Evolutionary conservation across 257 asterid species (phyloP).

Genomic region (Solanum pinnatisectum): DNA sequence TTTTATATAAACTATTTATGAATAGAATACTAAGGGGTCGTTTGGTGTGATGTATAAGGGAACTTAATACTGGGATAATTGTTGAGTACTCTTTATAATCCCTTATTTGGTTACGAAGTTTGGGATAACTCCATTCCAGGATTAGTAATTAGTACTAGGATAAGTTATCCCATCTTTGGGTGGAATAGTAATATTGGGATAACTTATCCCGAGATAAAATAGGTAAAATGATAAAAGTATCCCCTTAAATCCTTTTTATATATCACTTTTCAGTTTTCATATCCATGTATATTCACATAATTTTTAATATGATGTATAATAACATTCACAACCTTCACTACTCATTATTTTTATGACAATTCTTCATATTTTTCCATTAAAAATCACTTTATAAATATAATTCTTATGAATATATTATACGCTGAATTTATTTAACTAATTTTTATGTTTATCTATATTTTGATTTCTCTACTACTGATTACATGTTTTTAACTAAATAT

Average conservation of each 20-base stretch:
- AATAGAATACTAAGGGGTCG: background rate
- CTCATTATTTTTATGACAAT: background rate
- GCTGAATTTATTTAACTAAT: background rate
- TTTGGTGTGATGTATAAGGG: background rate
- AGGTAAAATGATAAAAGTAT: background rate
- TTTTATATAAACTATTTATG: background rate
- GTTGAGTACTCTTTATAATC: background rate
- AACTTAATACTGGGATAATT: background rate
- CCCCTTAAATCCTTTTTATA: background rate
- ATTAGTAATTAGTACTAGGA: background rate
- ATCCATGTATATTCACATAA: background rate
- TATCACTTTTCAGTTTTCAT: background rate
- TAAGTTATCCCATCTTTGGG: background rate
- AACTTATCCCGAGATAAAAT: background rate
- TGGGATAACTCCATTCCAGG: background rate
- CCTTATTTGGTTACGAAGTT: background rate
- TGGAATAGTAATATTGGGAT: background rate
- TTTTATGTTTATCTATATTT: too few species aligned
- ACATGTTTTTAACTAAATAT: background rate
- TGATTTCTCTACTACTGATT: background rate
- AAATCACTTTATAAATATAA: background rate
- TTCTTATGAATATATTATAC: background rate
- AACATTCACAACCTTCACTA: background rate
- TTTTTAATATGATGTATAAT: background rate
- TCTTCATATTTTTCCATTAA: background rate